phyloP scores from a whole-genome alignment of 257 asterid species.

The Forsythia viridissima region DNA sequence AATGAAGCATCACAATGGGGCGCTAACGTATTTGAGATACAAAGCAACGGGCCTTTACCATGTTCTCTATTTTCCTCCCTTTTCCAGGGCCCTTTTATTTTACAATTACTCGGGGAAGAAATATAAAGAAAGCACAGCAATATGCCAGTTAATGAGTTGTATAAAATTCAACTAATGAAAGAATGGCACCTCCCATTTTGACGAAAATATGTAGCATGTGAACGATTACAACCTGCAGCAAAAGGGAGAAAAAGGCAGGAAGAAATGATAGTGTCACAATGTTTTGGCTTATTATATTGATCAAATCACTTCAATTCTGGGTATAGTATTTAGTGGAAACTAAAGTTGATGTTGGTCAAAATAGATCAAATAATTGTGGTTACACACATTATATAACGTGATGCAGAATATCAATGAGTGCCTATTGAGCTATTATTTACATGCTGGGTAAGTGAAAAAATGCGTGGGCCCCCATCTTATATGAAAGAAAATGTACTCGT shows the following conservation, averaged over 20 bases:
- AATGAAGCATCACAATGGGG: background rate
- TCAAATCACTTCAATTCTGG: too few relatives aligned
- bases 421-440: background rate
- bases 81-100: background rate
- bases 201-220: constrained; percentile 28
- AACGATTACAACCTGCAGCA: constrained; percentile 43
- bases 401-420: background rate
- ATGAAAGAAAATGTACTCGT: background rate
- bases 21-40: background rate
- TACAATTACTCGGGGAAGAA: constrained; percentile 35
- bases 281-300: too few relatives aligned
- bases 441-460: too few relatives aligned
- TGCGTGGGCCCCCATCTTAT: too few relatives aligned
- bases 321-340: background rate
- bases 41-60: background rate
- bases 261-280: background rate
- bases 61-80: constrained; percentile 9
- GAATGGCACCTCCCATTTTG: constrained; percentile 44
- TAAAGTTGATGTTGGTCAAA: too few relatives aligned
- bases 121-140: constrained; percentile 25
- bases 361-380: too few relatives aligned
- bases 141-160: constrained; percentile 34
- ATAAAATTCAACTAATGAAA: constrained; percentile 33
- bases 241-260: constrained; percentile 6
- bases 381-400: background rate